Percentiles rank a stretch among this genome's conserved stretches.
These are phyloP conservation scores for Pichia californica DNA, from an alignment of 805 yeast species.

Conservation along the genomic window DNA sequence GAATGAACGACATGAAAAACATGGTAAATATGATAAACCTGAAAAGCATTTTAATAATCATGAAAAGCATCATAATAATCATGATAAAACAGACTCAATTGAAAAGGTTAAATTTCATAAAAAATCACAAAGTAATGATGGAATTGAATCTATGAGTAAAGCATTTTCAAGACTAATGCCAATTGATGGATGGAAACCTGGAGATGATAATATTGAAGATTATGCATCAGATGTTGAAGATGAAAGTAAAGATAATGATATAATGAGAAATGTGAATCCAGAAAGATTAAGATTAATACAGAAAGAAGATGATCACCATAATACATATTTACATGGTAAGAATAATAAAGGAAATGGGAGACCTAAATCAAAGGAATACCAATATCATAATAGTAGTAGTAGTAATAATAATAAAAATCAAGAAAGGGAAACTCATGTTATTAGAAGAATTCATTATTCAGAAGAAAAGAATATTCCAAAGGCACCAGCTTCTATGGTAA, in stretches of 20 bases:
- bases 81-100: neutral
- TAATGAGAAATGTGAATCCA: too few species aligned
- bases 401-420: neutral
- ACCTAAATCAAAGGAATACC: too few species aligned
- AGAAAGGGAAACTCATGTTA: neutral
- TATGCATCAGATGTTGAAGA: conserved; percentile 7
- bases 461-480: neutral
- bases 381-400: neutral
- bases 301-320: neutral
- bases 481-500: neutral
- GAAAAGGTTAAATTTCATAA: neutral
- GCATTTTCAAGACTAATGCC: conserved; percentile 10
- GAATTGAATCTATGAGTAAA: neutral
- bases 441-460: neutral
- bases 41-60: neutral
- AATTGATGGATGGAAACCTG: conserved; percentile 8
- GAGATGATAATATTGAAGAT: conserved; percentile 2
- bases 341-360: neutral
- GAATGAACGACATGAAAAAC: too few species aligned
- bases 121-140: neutral
- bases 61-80: neutral
- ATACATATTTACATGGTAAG: too few species aligned
- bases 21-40: neutral
- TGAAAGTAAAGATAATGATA: neutral
- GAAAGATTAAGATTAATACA: too few species aligned